Base-by-base conservation (phyloP, 148 eudicot genomes). In the Rhododendron simsii region DNA sequence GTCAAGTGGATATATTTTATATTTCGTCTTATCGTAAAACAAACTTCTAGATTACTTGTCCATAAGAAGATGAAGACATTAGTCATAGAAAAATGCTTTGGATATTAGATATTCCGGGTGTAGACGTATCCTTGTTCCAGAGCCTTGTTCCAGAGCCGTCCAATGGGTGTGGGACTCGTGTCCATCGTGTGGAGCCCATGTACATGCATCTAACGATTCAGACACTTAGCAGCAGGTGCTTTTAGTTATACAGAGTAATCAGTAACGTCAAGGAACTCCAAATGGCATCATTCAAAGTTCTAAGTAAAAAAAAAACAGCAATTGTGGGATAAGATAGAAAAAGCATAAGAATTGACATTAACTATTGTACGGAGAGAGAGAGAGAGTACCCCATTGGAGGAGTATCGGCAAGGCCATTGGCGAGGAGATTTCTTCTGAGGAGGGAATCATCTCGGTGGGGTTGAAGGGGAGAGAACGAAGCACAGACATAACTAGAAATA, bases 341-440 rank as follows among this genome's bases (percentile, higher is more conserved):
- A 63, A 63, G 12, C 12, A 8, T 63, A 63, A 63, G 8, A n/a
- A 59, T 16, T 6, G 16, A 57, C 7, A 20, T 63, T 21, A 63
- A 63, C 41, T 39, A 39, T 39, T 63, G 69, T 63, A 23, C 28
- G 1, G 33, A 33, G 51, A 39, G 47, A 84, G 80, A 53, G 33
- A 83, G 47, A 81, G 39, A 21, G 23, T 73, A 91, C 93, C 93
- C 93, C 93, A 91, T 91, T 1, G 88, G 91, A 84, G 93, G 93
- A 89, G 93, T 91, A 5, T 63, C 51, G 45, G 33, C 93, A 26
- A 91, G 91, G 84, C 90, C 89, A 89, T 91, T 91, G 26, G 87
- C 85, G 3, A 91, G 91, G 51, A 91, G 85, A 87, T 41, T 75
- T 20, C 93, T 86, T 61, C 90, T 85, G 65, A 50, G 12, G 35